phyloP scores from a whole-genome alignment of 768 basidiomycete genomes.

The Tylopilus vinaceipallidus region DNA sequence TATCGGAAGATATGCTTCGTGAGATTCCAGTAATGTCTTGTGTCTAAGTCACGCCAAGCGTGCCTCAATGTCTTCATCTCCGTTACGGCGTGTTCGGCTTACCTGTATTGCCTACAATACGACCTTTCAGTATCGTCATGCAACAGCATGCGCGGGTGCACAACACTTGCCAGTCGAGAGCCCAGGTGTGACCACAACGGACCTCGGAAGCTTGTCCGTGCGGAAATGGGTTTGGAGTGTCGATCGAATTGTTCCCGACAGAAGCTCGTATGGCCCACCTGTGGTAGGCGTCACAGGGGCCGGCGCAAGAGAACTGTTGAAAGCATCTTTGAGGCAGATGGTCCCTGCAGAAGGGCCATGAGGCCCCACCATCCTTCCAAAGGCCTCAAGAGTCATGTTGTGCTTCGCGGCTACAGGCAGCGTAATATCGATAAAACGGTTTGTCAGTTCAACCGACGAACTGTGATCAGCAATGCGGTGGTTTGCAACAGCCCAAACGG shows the following conservation, averaged over 20 bases:
- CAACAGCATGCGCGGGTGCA: background rate
- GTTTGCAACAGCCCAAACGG: conserved; percentile 35
- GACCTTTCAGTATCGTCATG: conserved; percentile 1
- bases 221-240: conserved; percentile 34
- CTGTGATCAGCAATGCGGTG: conserved; percentile 35
- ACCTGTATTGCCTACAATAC: conserved; percentile 23
- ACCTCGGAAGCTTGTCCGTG: conserved; percentile 20
- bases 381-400: conserved; percentile 42
- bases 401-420: conserved; percentile 28
- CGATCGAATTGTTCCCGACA: conserved; percentile 44
- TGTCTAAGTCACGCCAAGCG: conserved; percentile 33
- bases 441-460: conserved; percentile 13
- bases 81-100: conserved; percentile 14
- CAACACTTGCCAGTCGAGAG: conserved; percentile 17
- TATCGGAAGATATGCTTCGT: conserved; percentile 49
- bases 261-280: conserved; percentile 37
- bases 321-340: conserved; percentile 38
- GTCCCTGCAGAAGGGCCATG: conserved; percentile 33
- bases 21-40: conserved; percentile 44
- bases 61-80: conserved; percentile 21
- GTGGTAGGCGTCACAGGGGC: conserved; percentile 42
- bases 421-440: conserved; percentile 8
- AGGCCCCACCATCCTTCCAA: conserved; percentile 33
- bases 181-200: conserved; percentile 38
- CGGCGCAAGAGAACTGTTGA: conserved; percentile 34